These are phyloP conservation scores for Leonotis leonurus DNA, from an alignment of 257 asterid genomes.

Conservation along the genomic window DNA sequence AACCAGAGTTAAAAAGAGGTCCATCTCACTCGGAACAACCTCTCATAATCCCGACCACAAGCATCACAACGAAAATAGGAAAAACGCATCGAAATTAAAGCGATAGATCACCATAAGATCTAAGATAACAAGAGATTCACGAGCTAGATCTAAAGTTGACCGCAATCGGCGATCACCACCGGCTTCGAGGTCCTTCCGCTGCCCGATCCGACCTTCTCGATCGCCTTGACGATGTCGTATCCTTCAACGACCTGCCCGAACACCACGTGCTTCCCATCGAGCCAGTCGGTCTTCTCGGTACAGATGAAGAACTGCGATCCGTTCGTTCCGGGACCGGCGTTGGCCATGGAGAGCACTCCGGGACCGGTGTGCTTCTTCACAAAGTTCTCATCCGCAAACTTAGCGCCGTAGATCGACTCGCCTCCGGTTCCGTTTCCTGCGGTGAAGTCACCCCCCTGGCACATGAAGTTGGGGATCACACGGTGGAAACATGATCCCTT, in stretches of 20 bases:
- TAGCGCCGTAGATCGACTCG: constrained; percentile 61
- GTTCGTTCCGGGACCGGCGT: constrained; percentile 66
- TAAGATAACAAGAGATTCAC: constrained; percentile 31
- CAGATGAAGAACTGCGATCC: constrained; percentile 70
- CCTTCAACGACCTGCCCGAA: constrained; percentile 66
- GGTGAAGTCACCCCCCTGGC: constrained; percentile 79
- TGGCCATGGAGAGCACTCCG: constrained; percentile 61
- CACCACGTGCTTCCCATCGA: constrained; percentile 69
- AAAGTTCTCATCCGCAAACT: constrained; percentile 63
- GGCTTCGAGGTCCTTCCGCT: constrained; percentile 52
- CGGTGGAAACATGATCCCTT: constrained; percentile 69
- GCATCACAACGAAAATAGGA: not conserved
- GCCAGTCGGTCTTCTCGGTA: constrained; percentile 65
- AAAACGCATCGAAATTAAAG: constrained; percentile 3
- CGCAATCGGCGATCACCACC: constrained; percentile 51
- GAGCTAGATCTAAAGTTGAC: constrained; percentile 46
- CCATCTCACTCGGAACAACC: constrained; percentile 16
- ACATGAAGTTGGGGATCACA: constrained; percentile 73
- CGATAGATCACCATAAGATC: constrained; percentile 30
- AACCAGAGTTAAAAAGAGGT: constrained; percentile 11
- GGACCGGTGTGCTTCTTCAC: constrained; percentile 60
- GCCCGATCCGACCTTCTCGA: constrained; percentile 65
- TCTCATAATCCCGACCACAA: constrained; percentile 10
- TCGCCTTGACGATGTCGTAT: constrained; percentile 42
- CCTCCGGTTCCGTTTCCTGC: constrained; percentile 74